Conservation (phyloP, 495 filamentous ascomycete genomes). For the Trichoderma erinaceum region DNA sequence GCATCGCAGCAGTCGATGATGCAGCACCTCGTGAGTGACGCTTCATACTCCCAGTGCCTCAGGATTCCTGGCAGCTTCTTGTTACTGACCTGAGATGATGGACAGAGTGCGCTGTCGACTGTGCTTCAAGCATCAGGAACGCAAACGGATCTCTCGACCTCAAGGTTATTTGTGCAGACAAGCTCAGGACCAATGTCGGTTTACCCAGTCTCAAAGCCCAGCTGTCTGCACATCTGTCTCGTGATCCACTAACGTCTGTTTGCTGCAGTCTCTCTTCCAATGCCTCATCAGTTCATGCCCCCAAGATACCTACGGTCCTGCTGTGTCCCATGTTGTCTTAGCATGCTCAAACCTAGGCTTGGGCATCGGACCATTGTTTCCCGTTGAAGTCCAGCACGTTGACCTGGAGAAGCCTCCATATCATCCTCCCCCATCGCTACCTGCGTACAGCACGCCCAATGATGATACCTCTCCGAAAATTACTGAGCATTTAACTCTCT, state of each 20-base stretch:
- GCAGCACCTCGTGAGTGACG: neutral
- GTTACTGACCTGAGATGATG: neutral
- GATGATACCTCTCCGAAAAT: neutral
- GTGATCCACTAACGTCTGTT: neutral
- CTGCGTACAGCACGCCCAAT: neutral
- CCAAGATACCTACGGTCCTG: neutral
- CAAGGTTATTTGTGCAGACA: neutral
- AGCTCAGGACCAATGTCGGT: neutral
- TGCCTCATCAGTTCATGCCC: conserved; percentile 4
- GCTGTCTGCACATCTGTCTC: neutral
- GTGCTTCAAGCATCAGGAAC: neutral
- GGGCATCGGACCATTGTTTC: neutral
- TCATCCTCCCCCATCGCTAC: neutral
- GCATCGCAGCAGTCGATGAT: neutral
- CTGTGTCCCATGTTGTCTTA: neutral
- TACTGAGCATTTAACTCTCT: neutral
- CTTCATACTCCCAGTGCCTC: neutral
- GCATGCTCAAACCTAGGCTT: neutral
- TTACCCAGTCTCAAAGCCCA: neutral
- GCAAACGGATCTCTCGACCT: neutral
- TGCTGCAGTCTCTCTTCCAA: conserved; percentile 1
- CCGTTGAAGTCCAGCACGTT: neutral
- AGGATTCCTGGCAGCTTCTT: neutral
- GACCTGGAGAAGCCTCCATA: neutral
- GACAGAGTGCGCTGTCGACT: neutral